Conservation (phyloP, 257 asterid species). For the Nicotiana attenuata region DNA sequence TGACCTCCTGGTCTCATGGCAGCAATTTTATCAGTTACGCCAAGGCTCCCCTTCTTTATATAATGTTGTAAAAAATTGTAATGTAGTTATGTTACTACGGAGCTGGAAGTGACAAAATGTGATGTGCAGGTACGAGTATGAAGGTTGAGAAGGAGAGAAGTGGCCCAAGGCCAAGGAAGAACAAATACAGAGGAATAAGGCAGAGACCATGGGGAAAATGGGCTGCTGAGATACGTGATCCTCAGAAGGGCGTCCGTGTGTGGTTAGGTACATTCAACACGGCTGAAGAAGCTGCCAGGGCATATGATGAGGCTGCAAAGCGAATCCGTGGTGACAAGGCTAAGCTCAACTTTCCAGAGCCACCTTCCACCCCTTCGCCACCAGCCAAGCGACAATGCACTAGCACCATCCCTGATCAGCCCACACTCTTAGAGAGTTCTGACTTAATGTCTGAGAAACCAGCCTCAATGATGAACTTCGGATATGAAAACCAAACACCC, state of each 20-base stretch:
- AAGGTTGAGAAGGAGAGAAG: constrained; percentile 27
- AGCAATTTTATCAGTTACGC: no score
- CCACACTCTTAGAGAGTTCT: constrained; percentile 14
- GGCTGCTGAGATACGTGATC: constrained; percentile 95
- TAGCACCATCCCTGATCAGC: constrained; percentile 20
- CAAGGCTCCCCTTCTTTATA: no score
- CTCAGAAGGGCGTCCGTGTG: constrained; percentile 54
- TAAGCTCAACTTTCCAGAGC: constrained; percentile 62
- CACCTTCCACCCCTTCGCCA: constrained; percentile 18
- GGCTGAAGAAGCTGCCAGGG: constrained; percentile 71
- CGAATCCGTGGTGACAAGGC: constrained; percentile 80
- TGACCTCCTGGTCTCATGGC: no score
- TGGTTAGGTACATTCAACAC: constrained; percentile 83
- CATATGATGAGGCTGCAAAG: constrained; percentile 71
- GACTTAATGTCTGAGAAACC: neutral
- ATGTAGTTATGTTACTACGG: no score
- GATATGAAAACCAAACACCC: constrained; percentile 17
- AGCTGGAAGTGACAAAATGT: no score
- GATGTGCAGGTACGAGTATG: constrained; percentile 27
- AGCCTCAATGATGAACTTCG: constrained; percentile 2
- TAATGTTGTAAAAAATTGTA: no score
- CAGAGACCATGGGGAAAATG: constrained; percentile 95
- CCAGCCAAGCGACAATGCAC: constrained; percentile 33
- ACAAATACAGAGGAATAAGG: constrained; percentile 70
- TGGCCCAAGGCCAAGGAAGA: constrained; percentile 41